Percentiles rank a stretch among this genome's conserved stretches.
These are phyloP conservation scores for Zea luxurians DNA, from an alignment of 176 grass and related monocot species.

Conservation along the genomic window DNA sequence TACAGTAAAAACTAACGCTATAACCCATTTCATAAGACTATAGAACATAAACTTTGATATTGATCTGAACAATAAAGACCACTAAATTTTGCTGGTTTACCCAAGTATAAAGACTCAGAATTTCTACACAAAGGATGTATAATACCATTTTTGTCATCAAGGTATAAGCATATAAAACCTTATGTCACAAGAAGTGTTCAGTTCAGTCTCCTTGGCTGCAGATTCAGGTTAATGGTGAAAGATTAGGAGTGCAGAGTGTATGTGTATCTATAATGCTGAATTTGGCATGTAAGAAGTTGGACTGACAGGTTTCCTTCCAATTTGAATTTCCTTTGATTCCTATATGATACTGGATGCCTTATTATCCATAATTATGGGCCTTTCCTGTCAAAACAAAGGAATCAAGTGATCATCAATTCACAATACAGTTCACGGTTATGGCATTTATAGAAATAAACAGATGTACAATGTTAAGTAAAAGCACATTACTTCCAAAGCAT, in stretches of 20 bases:
- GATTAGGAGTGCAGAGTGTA: slow-evolving; percentile 23
- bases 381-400: slow-evolving; percentile 41
- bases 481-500: slow-evolving; percentile 69
- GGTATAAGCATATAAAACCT: slow-evolving; percentile 50
- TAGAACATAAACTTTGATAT: background rate
- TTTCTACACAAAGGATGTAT: no score
- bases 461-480: background rate
- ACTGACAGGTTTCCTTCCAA: slow-evolving; percentile 46
- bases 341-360: slow-evolving; percentile 49
- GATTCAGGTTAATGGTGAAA: slow-evolving; percentile 21
- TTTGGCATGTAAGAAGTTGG: slow-evolving; percentile 15
- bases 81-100: no score
- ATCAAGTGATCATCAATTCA: background rate
- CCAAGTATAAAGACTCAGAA: no score
- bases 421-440: background rate
- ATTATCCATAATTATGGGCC: slow-evolving; percentile 47
- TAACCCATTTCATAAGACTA: background rate
- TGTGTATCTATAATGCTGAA: slow-evolving; percentile 32
- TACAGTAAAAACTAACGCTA: background rate
- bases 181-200: slow-evolving; percentile 60
- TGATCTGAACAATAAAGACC: background rate
- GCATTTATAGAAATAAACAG: background rate
- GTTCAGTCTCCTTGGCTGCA: slow-evolving; percentile 33
- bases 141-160: no score
- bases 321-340: slow-evolving; percentile 59